A percentile compares a stretch with the other conserved stretches of the same genome.
These are phyloP conservation scores for Beauveria medogensis DNA, from an alignment of 2,329 filamentous ascomycete genomes.

Conservation along the genomic window DNA sequence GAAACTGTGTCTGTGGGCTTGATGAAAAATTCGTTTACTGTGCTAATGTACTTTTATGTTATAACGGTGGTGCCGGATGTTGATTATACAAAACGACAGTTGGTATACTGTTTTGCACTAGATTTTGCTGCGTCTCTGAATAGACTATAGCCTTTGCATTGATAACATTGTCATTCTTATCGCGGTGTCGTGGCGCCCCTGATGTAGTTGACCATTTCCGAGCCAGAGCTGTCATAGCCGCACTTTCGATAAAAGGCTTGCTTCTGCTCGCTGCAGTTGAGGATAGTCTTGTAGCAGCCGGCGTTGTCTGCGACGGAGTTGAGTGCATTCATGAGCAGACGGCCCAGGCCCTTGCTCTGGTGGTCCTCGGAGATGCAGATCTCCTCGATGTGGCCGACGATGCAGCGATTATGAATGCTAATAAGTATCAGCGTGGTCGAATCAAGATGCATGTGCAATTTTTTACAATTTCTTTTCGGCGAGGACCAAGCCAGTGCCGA, in stretches of 20 bases:
- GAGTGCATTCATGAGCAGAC: constrained; percentile 69
- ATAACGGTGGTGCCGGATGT: neutral
- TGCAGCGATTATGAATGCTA: constrained; percentile 58
- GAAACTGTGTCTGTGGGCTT: constrained; percentile 89
- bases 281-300: constrained; percentile 70
- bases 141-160: neutral
- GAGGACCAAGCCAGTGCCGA: constrained; percentile 67
- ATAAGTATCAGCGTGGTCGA: neutral
- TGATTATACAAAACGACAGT: neutral
- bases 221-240: constrained; percentile 15
- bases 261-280: constrained; percentile 72
- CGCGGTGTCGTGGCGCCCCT: neutral
- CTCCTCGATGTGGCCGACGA: constrained; percentile 76
- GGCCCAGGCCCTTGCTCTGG: constrained; percentile 72
- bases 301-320: constrained; percentile 64
- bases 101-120: neutral
- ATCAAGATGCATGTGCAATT: neutral
- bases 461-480: constrained; percentile 69
- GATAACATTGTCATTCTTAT: neutral
- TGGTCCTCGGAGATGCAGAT: constrained; percentile 73
- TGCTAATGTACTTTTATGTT: constrained; percentile 4
- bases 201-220: constrained; percentile 12
- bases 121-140: neutral
- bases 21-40: neutral
- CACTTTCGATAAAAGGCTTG: constrained; percentile 61